Evolutionary conservation across 495 filamentous ascomycete species (phyloP).

Genomic region (Aspergillus panamensis): DNA sequence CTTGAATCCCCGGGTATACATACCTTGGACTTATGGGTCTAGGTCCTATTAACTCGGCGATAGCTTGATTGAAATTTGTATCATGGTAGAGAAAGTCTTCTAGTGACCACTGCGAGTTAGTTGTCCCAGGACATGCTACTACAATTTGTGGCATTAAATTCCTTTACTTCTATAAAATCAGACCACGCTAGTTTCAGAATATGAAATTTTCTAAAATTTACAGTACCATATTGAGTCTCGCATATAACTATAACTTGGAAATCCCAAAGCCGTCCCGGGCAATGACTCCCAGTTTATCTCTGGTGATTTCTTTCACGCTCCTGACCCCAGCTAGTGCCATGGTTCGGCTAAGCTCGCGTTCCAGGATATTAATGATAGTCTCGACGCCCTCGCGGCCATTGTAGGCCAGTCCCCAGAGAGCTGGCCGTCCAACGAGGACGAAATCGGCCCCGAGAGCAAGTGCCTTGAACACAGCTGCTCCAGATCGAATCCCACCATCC

Average conservation of each 20-base stretch:
- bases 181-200: too few relatives aligned
- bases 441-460: slow-evolving; percentile 62
- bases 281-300: not conserved
- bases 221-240: too few relatives aligned
- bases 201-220: too few relatives aligned
- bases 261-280: not conserved
- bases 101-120: too few relatives aligned
- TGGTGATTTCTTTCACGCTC: not conserved
- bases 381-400: slow-evolving; percentile 59
- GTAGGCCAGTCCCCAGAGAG: slow-evolving; percentile 59
- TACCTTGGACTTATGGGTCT: too few relatives aligned
- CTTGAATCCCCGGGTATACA: too few relatives aligned
- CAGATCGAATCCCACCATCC: slow-evolving; percentile 58
- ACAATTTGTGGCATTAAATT: too few relatives aligned
- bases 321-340: not conserved
- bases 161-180: too few relatives aligned
- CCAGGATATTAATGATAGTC: slow-evolving; percentile 41
- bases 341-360: not conserved
- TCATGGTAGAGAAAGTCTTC: too few relatives aligned
- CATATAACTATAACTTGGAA: not conserved
- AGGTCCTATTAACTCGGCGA: too few relatives aligned
- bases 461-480: slow-evolving; percentile 58
- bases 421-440: slow-evolving; percentile 59
- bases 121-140: too few relatives aligned
- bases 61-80: too few relatives aligned